These are phyloP conservation scores for Microdochium nivale DNA, from an alignment of 2,329 filamentous ascomycete genomes.

Conservation along the genomic window DNA sequence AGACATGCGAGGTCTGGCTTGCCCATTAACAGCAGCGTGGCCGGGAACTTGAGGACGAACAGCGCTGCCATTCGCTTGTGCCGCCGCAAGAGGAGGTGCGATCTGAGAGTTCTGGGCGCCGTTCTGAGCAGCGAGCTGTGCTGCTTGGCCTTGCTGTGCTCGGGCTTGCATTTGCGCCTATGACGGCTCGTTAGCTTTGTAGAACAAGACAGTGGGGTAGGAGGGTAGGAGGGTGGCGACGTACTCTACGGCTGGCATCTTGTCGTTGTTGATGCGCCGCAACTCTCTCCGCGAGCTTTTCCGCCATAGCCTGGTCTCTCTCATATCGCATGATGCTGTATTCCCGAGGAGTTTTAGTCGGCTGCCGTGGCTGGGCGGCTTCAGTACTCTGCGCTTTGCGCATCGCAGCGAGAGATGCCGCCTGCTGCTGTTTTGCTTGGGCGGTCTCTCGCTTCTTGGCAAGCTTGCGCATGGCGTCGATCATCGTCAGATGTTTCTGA, in stretches of 20 bases:
- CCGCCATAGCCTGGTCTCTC: constrained; percentile 61
- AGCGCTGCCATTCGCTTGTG: constrained; percentile 22
- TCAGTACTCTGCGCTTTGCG: constrained; percentile 65
- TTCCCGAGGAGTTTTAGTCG: constrained; percentile 72
- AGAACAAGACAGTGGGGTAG: constrained; percentile 5
- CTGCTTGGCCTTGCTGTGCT: constrained; percentile 33
- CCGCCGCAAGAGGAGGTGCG: constrained; percentile 22
- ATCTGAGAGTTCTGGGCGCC: constrained; percentile 23
- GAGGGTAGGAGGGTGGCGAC: too few species aligned
- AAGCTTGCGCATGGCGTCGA: constrained; percentile 91
- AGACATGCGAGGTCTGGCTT: constrained; percentile 41
- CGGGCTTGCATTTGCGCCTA: constrained; percentile 37
- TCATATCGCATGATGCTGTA: constrained; percentile 88
- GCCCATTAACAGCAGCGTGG: constrained; percentile 35
- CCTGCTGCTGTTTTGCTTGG: constrained; percentile 80
- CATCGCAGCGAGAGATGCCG: constrained; percentile 64
- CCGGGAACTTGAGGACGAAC: constrained; percentile 33
- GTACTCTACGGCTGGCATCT: constrained; percentile 44
- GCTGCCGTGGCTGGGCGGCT: constrained; percentile 34
- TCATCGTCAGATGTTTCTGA: constrained; percentile 76
- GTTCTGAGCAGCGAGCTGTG: constrained; percentile 34
- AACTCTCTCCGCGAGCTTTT: constrained; percentile 53
- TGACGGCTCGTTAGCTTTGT: constrained; percentile 14
- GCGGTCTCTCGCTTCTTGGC: constrained; percentile 88
- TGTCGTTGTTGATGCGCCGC: constrained; percentile 45